phyloP scores from a whole-genome alignment of 2,329 filamentous ascomycete genomes.

The Cladophialophora immunda region DNA sequence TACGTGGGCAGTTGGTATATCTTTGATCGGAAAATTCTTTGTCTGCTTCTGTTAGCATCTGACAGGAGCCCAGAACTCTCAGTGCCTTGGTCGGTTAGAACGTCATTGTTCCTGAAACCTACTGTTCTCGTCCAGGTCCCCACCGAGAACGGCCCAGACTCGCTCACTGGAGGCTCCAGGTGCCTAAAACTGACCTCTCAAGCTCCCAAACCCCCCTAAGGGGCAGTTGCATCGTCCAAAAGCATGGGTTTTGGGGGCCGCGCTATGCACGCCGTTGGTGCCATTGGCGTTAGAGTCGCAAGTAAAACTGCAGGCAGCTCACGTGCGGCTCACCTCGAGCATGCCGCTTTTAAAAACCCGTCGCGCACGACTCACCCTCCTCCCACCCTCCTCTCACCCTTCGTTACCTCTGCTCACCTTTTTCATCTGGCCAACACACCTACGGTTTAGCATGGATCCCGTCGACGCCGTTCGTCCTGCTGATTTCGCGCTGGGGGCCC shows the following conservation, averaged over 20 bases:
- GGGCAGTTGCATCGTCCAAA: not conserved
- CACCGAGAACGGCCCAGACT: not conserved
- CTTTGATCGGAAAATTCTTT: no score
- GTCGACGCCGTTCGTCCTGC: no score
- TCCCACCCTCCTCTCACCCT: not conserved
- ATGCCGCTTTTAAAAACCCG: slow-evolving; percentile 4
- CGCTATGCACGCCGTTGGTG: not conserved
- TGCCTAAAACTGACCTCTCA: not conserved
- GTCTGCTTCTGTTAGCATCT: no score
- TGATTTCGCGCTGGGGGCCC: no score
- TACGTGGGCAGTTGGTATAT: no score
- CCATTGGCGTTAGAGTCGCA: slow-evolving; percentile 7
- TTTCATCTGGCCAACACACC: no score
- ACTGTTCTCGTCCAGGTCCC: not conserved
- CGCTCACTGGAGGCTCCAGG: not conserved
- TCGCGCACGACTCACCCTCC: not conserved
- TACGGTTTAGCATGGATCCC: no score
- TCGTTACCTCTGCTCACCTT: not conserved
- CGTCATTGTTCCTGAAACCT: not conserved
- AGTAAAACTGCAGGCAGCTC: no score
- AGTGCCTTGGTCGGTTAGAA: not conserved
- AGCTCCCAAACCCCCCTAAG: not conserved
- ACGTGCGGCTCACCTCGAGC: not conserved
- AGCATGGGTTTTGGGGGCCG: not conserved
- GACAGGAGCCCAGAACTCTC: no score